Conservation (phyloP, 2,329 filamentous ascomycete genomes). For the Diplodia intermedia region DNA sequence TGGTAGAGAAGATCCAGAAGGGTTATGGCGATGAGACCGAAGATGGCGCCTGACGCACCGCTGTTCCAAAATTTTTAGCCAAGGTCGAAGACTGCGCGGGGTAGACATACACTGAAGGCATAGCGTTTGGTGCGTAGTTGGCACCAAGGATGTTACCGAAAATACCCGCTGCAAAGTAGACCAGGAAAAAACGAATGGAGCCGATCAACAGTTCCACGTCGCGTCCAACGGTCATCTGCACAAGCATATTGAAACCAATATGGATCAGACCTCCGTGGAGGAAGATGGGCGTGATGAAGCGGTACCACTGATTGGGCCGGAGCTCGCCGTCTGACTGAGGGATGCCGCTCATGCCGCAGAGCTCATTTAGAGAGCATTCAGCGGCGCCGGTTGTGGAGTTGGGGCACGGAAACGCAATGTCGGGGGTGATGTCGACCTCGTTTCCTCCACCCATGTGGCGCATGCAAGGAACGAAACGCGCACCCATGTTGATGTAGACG, state of each 20-base stretch:
- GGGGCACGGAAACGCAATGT: slow-evolving; percentile 77
- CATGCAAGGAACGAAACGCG: slow-evolving; percentile 93
- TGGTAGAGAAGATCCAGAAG: slow-evolving; percentile 92
- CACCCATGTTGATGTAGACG: slow-evolving; percentile 95
- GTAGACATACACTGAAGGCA: slow-evolving; percentile 63
- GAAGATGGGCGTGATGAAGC: slow-evolving; percentile 96
- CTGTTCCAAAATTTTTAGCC: slow-evolving; percentile 44
- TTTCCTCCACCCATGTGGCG: slow-evolving; percentile 63
- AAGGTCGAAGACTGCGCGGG: not conserved
- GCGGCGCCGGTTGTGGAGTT: slow-evolving; percentile 69
- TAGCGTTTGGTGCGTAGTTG: slow-evolving; percentile 84
- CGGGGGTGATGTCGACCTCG: slow-evolving; percentile 67
- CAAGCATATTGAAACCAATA: slow-evolving; percentile 92
- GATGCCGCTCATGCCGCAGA: slow-evolving; percentile 84
- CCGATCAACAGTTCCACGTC: slow-evolving; percentile 95
- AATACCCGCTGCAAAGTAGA: slow-evolving; percentile 90
- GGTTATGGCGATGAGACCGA: slow-evolving; percentile 87
- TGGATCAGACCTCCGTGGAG: slow-evolving; percentile 93
- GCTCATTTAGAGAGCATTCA: slow-evolving; percentile 75
- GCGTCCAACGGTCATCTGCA: slow-evolving; percentile 86
- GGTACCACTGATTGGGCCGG: slow-evolving; percentile 91
- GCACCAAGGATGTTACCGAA: slow-evolving; percentile 95
- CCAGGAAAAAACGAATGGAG: slow-evolving; percentile 82
- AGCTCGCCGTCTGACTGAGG: slow-evolving; percentile 59
- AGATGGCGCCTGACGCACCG: slow-evolving; percentile 88